Evolutionary conservation across 2,329 filamentous ascomycete species (phyloP), one percentile per base, ranked within the genome.

Genomic region (Coccinonectria pachysandricola): DNA sequence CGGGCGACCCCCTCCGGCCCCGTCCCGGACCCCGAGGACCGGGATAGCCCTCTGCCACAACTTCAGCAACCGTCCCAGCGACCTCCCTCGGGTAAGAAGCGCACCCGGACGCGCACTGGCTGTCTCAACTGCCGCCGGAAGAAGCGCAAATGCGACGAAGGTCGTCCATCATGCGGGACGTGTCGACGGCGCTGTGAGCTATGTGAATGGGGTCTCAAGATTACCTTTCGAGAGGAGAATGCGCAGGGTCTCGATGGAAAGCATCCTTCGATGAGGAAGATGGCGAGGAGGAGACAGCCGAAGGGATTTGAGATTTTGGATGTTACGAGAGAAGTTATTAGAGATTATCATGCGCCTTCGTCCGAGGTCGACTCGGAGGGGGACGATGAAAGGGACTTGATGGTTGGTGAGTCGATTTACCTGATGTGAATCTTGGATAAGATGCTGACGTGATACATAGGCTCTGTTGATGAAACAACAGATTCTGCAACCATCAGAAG

Each of bases 61-160:
- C n/a, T n/a, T n/a, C n/a, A n/a, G n/a, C n/a, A n/a, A n/a, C n/a
- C n/a, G n/a, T n/a, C n/a, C n/a, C n/a, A n/a, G n/a, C n/a, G n/a
- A n/a, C n/a, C n/a, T 19, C n/a, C 15, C 9, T 15, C 23, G 9
- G 23, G 9, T 19, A 31, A 37, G 27, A 54, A 53, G 37, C 45
- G 49, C 8, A 52, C 45, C 21, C 43, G 52, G 10, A 56, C 52
- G 9, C 41, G 52, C 13, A 53, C 50, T 4, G 52, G 53, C 1
- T 57, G 53, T 19, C 48, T 56, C 28, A 56, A 56, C 32, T 57
- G 53, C 15, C 52, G 53, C 6, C 50, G 51, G 18, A 55, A 52
- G 39, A 57, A 57, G 45, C 45, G 53, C 21, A 57, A 55, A 32
- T 57, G 53, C 29, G 54, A 58, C 27, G 54, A 58, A 30, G 36